Evolutionary conservation across 225 moss, liverwort and hornwort genomes (phyloP).

Genomic region (Anthoceros angustus): DNA sequence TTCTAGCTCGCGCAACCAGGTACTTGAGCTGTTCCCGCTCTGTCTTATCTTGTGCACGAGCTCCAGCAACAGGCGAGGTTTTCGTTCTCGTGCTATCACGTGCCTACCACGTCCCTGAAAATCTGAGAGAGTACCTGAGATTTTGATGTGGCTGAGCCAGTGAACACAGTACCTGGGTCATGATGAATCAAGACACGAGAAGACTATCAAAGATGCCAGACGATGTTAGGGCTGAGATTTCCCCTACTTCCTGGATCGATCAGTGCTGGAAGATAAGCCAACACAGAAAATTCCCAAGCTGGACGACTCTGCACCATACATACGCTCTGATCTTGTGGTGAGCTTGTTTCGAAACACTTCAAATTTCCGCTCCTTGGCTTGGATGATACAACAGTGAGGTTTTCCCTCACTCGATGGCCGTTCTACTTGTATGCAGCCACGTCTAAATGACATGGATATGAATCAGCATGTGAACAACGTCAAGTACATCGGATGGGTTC

Average conservation of each 20-base stretch:
- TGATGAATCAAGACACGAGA: conserved; percentile 76
- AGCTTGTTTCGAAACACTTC: neutral
- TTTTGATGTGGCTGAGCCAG: neutral
- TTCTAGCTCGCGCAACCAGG: conserved; percentile 49
- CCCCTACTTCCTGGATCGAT: conserved; percentile 47
- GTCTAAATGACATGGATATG: conserved; percentile 78
- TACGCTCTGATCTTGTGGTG: conserved; percentile 70
- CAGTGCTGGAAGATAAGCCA: conserved; percentile 44
- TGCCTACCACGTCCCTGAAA: neutral
- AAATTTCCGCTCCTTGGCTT: neutral
- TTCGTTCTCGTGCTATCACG: neutral
- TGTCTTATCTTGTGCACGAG: conserved; percentile 11
- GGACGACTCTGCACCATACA: conserved; percentile 45
- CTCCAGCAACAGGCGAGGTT: no score
- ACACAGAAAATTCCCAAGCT: conserved; percentile 67
- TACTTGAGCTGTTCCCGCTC: conserved; percentile 5
- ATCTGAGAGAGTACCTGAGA: no score
- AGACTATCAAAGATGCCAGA: conserved; percentile 80
- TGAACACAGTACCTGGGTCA: conserved; percentile 32
- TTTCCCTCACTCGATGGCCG: neutral
- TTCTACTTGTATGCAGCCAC: conserved; percentile 32
- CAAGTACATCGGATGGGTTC: conserved; percentile 84
- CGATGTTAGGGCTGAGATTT: conserved; percentile 57
- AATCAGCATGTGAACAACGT: conserved; percentile 91
- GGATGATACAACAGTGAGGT: neutral